Evolutionary conservation across 1,284 basidiomycete genomes (phyloP), one percentile per base, ranked within the genome.

Genomic region (Fomitopsis schrenkii): DNA sequence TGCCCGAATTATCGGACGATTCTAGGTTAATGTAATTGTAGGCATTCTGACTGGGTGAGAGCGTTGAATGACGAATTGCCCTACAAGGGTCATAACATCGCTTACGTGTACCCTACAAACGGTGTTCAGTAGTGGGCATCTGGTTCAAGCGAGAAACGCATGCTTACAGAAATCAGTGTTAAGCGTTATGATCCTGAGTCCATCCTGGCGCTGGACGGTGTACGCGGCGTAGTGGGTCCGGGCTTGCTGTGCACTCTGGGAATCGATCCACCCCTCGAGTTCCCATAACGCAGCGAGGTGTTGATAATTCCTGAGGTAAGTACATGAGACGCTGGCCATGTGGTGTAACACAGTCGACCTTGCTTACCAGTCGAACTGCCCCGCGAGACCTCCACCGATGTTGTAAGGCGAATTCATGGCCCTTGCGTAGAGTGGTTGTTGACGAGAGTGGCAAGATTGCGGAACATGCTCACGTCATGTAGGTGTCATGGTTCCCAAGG

Each of bases 11-110:
- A 71, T 94, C 92, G 1, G 87, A 82, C 41, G 85, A 73, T 22
- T 84, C 84, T 68, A 90, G 80, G 68, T 93, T 89, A 75, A 94
- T 87, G 70, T 86, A 92, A 70, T 88, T 88, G 75, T 92, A 91
- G 65, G 82, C 85, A 69, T 94, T 92, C 38, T 52, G 26, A 6
- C 58, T 85, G 64, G 22, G 22, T 22, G 22, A 22, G 22, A 22
- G 22, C 22, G 22, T 22, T 22, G 22, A 22, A 22, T 22, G 22
- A 22, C 22, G 1, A 22, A 22, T 22, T 22, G 12, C 15, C 35
- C n/a, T 3, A 33, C 30, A 8, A 33, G 8, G 30, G 30, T 8
- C 8, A 8, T 5, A 33, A 33, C 30, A 8, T 33, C 5, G 8
- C 30, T 33, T 33, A 33, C 30, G 30, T 33, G 8, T 33, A 36